Percentiles rank a stretch among this genome's conserved stretches.
These are phyloP conservation scores for Gaeumannomyces tritici DNA, from an alignment of 2,329 filamentous ascomycete genomes.

Conservation along the genomic window DNA sequence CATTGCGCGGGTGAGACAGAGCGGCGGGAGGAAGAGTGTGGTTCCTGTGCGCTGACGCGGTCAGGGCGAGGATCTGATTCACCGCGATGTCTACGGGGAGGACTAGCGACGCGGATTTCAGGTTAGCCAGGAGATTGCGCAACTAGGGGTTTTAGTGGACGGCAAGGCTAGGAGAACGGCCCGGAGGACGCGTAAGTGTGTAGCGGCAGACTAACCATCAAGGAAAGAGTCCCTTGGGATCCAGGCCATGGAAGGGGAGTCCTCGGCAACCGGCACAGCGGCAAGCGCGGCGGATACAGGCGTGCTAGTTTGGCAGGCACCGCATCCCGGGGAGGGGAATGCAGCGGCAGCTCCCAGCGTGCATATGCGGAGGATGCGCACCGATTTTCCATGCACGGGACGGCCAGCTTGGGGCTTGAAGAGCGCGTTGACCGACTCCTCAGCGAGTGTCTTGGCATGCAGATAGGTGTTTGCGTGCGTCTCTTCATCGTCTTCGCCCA, in stretches of 20 bases:
- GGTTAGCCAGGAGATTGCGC: no score
- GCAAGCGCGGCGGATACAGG: background rate
- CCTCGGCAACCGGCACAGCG: background rate
- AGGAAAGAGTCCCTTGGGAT: background rate
- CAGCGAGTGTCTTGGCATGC: background rate
- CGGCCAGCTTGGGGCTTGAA: background rate
- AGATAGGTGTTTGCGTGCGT: background rate
- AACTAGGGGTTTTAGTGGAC: no score
- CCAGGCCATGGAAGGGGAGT: no score
- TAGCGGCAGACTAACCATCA: background rate
- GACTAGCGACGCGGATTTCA: background rate
- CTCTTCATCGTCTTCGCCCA: background rate
- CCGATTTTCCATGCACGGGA: background rate
- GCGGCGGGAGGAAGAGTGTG: background rate
- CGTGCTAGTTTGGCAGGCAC: background rate
- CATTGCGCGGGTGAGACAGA: background rate
- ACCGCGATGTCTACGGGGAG: background rate
- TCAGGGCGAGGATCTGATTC: background rate
- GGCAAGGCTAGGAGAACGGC: no score
- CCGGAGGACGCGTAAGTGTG: no score
- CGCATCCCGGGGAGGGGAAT: background rate
- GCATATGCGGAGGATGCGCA: background rate
- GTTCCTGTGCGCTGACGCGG: background rate
- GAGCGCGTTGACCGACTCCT: background rate
- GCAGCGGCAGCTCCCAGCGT: background rate